phyloP scores from a whole-genome alignment of 2,329 filamentous ascomycete species.

The Talaromyces sp. region DNA sequence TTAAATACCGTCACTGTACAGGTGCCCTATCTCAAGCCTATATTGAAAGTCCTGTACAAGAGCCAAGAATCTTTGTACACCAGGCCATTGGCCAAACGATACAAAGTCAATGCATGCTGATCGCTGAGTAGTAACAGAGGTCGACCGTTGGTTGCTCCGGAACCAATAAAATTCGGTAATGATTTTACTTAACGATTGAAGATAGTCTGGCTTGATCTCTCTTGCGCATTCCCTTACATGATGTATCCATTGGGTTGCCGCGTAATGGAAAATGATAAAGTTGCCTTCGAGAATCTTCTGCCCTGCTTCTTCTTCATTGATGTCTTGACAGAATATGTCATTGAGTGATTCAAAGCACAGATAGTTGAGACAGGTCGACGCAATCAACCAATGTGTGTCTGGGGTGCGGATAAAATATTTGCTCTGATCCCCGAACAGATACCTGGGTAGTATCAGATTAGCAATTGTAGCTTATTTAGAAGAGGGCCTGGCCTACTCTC shows the following conservation, averaged over 20 bases:
- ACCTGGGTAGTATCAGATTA: background rate
- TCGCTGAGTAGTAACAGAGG: constrained; percentile 1
- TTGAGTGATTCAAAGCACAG: constrained; percentile 6
- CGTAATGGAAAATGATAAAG: constrained; percentile 4
- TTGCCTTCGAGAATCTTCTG: constrained; percentile 2
- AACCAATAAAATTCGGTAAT: background rate
- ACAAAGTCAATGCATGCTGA: background rate
- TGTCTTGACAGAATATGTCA: constrained; percentile 4
- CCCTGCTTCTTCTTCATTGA: constrained; percentile 1
- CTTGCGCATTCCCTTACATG: constrained; percentile 4
- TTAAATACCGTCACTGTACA: constrained; percentile 1
- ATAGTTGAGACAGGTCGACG: constrained; percentile 2
- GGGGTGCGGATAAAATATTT: constrained; percentile 2
- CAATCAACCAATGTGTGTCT: constrained; percentile 6
- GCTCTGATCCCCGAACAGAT: constrained; percentile 3
- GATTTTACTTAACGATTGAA: constrained; percentile 3
- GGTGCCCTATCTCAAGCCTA: background rate
- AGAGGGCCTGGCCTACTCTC: background rate
- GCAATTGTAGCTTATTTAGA: constrained; percentile 1
- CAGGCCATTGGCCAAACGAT: constrained; percentile 1
- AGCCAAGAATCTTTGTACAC: constrained; percentile 1
- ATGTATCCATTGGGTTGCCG: constrained; percentile 4
- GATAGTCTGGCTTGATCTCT: constrained; percentile 3
- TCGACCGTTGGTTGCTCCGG: background rate
- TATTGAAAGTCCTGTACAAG: constrained; percentile 1